Conservation (phyloP, 768 basidiomycete genomes). For the Crepidotus variabilis region DNA sequence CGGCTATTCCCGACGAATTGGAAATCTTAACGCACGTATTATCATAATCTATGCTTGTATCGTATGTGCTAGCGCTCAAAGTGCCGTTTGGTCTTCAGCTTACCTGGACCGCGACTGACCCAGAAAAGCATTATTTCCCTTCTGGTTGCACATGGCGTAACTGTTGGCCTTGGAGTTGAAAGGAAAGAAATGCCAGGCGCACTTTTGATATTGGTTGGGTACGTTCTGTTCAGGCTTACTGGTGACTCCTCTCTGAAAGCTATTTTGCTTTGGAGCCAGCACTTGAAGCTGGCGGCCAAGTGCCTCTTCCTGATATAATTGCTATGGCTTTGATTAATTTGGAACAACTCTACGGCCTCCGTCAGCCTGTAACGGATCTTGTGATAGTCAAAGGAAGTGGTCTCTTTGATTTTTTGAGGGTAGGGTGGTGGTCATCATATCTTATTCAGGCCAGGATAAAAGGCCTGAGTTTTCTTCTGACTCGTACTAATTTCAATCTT, state of each 20-base stretch:
- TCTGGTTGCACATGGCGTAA: constrained; percentile 63
- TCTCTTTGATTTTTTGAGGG: constrained; percentile 38
- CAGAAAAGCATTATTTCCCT: constrained; percentile 50
- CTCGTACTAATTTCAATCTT: too few species aligned
- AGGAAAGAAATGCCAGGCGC: constrained; percentile 60
- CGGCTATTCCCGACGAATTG: constrained; percentile 68
- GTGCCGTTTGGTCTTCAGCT: constrained; percentile 18
- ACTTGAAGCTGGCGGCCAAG: neutral
- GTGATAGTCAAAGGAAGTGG: constrained; percentile 32
- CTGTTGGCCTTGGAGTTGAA: constrained; percentile 60
- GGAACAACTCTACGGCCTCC: constrained; percentile 34
- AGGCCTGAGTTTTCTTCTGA: too few species aligned
- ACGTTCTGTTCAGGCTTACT: neutral
- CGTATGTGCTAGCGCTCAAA: too few species aligned
- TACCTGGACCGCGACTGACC: constrained; percentile 41
- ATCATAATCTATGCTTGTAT: too few species aligned
- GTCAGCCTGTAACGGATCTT: too few species aligned
- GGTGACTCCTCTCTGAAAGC: too few species aligned
- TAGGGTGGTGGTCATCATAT: constrained; percentile 36
- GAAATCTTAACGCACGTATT: constrained; percentile 58
- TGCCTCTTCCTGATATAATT: neutral
- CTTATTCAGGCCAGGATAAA: too few species aligned
- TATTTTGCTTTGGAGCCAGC: neutral
- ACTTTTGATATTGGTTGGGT: constrained; percentile 80
- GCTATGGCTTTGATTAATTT: constrained; percentile 30